Evolutionary conservation across 2,329 filamentous ascomycete species (phyloP).

Genomic region (Neopestalotiopsis rosae): DNA sequence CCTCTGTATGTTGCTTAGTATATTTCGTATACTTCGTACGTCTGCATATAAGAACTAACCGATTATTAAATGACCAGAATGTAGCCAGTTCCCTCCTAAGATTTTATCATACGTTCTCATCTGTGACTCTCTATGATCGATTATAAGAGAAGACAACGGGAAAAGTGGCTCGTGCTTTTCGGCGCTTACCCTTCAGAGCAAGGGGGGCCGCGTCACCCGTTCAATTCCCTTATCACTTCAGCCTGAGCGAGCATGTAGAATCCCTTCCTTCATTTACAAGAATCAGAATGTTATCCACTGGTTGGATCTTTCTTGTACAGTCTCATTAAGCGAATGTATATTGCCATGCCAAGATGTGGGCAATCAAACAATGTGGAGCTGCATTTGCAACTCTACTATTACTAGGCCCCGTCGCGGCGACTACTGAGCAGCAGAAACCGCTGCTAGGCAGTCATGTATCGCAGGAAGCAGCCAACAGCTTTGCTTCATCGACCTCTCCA

Average conservation of each 20-base stretch:
- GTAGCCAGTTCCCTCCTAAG: too few species aligned
- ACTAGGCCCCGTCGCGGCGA: not conserved
- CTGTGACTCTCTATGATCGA: not conserved
- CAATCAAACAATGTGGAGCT: not conserved
- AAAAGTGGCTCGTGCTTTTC: slow-evolving; percentile 3
- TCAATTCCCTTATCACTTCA: not conserved
- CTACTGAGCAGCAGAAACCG: slow-evolving; percentile 3
- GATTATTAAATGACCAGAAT: too few species aligned
- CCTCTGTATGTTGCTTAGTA: too few species aligned
- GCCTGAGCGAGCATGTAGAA: not conserved
- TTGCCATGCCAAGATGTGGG: slow-evolving; percentile 9
- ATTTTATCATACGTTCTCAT: not conserved
- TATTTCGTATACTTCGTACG: too few species aligned
- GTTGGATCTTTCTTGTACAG: not conserved
- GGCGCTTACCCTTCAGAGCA: not conserved
- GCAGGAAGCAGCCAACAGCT: not conserved
- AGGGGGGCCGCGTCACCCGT: slow-evolving; percentile 12
- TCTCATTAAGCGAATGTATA: not conserved
- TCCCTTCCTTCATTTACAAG: not conserved
- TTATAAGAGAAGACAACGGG: not conserved
- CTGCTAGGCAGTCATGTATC: slow-evolving; percentile 4
- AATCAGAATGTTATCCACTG: not conserved
- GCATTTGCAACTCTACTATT: slow-evolving; percentile 9
- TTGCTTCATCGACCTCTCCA: not conserved
- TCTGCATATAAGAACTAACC: too few species aligned